Base-by-base conservation (phyloP, 352 stramenopile species). In the Elongisporangium prolatum region DNA sequence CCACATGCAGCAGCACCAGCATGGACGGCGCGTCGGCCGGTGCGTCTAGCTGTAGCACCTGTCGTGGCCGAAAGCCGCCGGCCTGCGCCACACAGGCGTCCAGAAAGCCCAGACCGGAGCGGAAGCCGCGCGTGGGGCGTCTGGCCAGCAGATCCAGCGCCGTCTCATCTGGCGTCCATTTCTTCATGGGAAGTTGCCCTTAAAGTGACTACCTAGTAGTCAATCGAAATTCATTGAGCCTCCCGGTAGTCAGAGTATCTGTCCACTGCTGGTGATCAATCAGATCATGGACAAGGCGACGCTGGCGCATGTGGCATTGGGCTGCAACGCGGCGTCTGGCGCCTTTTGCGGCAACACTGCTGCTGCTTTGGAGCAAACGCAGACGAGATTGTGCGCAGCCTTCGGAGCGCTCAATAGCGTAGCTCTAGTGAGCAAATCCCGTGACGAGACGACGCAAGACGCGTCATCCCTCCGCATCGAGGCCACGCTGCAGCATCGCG, bases 141-240 rank as follows among this genome's bases (percentile, higher is more conserved):
- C 82, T 75, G 53, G 77, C 82, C 60, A 91, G 86, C 59, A 91
- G 64, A 61, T 91, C 82, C 48, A 91, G 74, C 60, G 79, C 82
- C 14, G 79, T 91, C 68, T 88, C 80, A 62, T 88, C 76, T 16
- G 80, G 67, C 38, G 75, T 57, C 68, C 68, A 76, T 25, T 61
- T 34, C 34, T 44, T 44, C 34, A 44, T 44, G 5, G 1, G 0
- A 44, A 44, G 34, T 44, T 44, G 34, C 34, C 9, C 34, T 44
- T 44, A 44, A 44, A 44, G 34, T 44, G 34, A 44, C 34, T 44
- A 44, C 34, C 11, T 2, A 17, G 34, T 44, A 44, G 34, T 44
- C 34, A n/a, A n/a, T n/a, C n/a, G n/a, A n/a, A n/a, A n/a, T n/a
- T n/a, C n/a, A 44, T 44, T 16, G 34, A 13, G 17, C 34, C 17